Percentiles rank a stretch among this genome's conserved stretches.
Conservation (phyloP, 192 early-diverging fungal genomes). For the Backusella mclennaniae region DNA sequence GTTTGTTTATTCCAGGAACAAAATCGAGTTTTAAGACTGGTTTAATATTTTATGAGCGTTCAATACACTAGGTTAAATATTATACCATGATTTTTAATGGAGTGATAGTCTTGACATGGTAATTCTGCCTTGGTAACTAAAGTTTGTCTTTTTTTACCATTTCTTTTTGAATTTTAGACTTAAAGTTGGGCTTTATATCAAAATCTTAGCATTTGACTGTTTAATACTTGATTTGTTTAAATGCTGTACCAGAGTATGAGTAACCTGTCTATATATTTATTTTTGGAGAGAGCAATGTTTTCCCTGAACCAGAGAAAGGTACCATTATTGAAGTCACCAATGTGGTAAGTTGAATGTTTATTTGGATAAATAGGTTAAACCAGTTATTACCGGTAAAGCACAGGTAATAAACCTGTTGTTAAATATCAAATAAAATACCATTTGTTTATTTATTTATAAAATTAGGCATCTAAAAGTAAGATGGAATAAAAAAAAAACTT, state of each 20-base stretch:
- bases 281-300: neutral
- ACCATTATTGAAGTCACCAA: too few species aligned
- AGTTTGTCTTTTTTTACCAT: too few species aligned
- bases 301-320: too few species aligned
- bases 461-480: too few species aligned
- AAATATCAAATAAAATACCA: neutral
- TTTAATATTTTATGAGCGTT: neutral
- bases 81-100: neutral
- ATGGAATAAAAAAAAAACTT: too few species aligned
- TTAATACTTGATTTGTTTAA: too few species aligned
- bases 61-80: neutral
- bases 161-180: too few species aligned
- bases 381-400: neutral
- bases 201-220: too few species aligned
- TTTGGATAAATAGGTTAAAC: neutral
- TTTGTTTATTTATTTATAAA: too few species aligned
- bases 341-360: neutral
- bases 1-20: neutral
- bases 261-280: neutral
- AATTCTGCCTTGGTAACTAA: too few species aligned
- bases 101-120: neutral
- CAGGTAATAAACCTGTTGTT: neutral
- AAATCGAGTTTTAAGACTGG: neutral
- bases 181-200: too few species aligned
- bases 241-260: too few species aligned